Percentiles rank a stretch among this genome's conserved stretches.
phyloP scores from a whole-genome alignment of 805 yeast genomes.

The Teunomyces aglyptinius region DNA sequence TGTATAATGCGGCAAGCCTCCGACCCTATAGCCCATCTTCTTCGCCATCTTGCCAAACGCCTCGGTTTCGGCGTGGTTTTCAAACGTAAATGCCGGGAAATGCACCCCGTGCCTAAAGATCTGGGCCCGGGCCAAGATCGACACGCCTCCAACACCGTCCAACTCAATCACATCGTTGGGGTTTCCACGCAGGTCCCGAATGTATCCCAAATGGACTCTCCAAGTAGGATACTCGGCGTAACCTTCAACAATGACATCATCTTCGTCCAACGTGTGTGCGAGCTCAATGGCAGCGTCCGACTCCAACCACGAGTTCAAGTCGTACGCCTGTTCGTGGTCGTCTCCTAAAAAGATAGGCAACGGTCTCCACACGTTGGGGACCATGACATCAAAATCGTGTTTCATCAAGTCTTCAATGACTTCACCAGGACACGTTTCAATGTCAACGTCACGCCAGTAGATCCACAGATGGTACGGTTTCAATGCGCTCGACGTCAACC shows the following conservation, averaged over 20 bases:
- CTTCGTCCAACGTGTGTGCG: slow-evolving; percentile 65
- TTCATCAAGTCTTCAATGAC: slow-evolving; percentile 74
- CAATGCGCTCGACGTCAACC: slow-evolving; percentile 72
- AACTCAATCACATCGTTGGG: slow-evolving; percentile 63
- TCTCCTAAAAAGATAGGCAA: slow-evolving; percentile 86
- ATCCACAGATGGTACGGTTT: slow-evolving; percentile 89
- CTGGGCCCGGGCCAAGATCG: slow-evolving; percentile 71
- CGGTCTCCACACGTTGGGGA: slow-evolving; percentile 96
- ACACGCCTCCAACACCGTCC: slow-evolving; percentile 88
- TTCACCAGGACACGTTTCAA: slow-evolving; percentile 77
- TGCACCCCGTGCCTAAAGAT: slow-evolving; percentile 77
- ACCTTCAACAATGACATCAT: slow-evolving; percentile 86
- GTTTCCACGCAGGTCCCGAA: slow-evolving; percentile 60
- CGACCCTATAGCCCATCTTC: slow-evolving; percentile 75
- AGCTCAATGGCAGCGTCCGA: slow-evolving; percentile 69
- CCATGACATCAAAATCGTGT: slow-evolving; percentile 65
- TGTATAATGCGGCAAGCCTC: slow-evolving; percentile 89
- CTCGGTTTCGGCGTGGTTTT: slow-evolving; percentile 86
- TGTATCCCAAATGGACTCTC: slow-evolving; percentile 77
- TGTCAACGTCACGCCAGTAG: slow-evolving; percentile 86
- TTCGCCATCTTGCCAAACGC: slow-evolving; percentile 83
- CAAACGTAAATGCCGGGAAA: slow-evolving; percentile 81
- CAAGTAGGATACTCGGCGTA: slow-evolving; percentile 85
- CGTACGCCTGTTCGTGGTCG: slow-evolving; percentile 79
- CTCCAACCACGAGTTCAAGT: slow-evolving; percentile 95